These are phyloP conservation scores for Aspergillus hancockii DNA, from an alignment of 495 filamentous ascomycete species.

Conservation along the genomic window DNA sequence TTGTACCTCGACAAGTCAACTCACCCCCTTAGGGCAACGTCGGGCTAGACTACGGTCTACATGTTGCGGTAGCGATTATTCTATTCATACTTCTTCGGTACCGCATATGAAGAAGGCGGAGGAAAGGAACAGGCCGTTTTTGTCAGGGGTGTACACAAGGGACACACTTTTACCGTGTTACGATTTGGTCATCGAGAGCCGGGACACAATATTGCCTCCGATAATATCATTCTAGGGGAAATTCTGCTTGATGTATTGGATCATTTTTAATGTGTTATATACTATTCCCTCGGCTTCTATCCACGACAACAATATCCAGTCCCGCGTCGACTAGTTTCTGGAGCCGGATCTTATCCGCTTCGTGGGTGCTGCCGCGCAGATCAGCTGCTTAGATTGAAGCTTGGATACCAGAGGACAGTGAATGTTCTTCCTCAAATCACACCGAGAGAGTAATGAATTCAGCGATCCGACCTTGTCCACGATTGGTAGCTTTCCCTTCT, in stretches of 20 bases:
- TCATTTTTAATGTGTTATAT: conserved; percentile 97
- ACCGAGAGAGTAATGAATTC: conserved; percentile 91
- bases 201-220: conserved; percentile 95
- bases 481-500: conserved; percentile 99
- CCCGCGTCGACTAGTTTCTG: conserved; percentile 89
- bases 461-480: conserved; percentile 85
- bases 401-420: conserved; percentile 97
- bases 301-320: conserved; percentile 91
- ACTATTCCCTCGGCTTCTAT: conserved; percentile 94
- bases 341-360: conserved; percentile 86
- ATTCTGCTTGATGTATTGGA: conserved; percentile 87
- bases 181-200: too few species aligned
- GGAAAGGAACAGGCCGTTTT: too few species aligned
- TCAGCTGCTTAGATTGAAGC: conserved; percentile 96
- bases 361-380: conserved; percentile 93
- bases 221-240: conserved; percentile 90
- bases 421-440: conserved; percentile 97
- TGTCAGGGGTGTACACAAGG: too few species aligned
- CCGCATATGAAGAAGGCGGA: too few species aligned
- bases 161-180: too few species aligned
- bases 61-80: too few species aligned
- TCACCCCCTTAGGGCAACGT: too few species aligned
- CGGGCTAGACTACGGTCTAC: too few species aligned
- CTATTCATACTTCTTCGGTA: too few species aligned
- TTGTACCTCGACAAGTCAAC: too few species aligned